Percentiles rank a stretch among this genome's conserved stretches.
These are phyloP conservation scores for Amanita thiersii DNA, from an alignment of 768 basidiomycete genomes.

Conservation along the genomic window DNA sequence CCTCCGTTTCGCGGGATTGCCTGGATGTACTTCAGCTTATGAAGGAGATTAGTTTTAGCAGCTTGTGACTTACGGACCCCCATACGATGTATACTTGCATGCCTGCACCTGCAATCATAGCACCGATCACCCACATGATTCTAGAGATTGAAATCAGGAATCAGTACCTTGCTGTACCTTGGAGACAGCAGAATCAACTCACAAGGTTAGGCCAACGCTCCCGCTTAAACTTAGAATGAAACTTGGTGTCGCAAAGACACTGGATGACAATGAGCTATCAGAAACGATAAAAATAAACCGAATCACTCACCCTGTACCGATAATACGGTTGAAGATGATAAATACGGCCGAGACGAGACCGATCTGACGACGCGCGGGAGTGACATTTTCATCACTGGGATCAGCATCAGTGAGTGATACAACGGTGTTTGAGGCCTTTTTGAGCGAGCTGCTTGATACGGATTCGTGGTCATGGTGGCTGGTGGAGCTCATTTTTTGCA, in stretches of 20 bases:
- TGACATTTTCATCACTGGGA: too few relatives aligned
- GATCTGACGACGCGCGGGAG: too few relatives aligned
- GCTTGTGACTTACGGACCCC: constrained; percentile 21
- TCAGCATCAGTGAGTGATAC: too few relatives aligned
- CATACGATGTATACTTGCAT: constrained; percentile 29
- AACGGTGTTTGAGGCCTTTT: too few relatives aligned
- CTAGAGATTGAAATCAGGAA: constrained; percentile 12
- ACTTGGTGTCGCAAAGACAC: constrained; percentile 29
- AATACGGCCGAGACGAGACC: constrained; percentile 24
- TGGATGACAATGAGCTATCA: constrained; percentile 7
- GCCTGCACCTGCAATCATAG: constrained; percentile 24
- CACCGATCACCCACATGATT: constrained; percentile 28
- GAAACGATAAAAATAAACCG: background rate
- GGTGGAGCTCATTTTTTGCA: too few relatives aligned
- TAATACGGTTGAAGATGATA: constrained; percentile 29
- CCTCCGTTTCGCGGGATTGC: constrained; percentile 57
- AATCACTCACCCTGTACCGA: constrained; percentile 25
- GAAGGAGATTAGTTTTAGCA: background rate
- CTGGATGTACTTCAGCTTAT: too few relatives aligned
- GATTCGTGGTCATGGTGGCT: too few relatives aligned
- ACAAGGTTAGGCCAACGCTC: constrained; percentile 25
- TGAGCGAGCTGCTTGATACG: too few relatives aligned
- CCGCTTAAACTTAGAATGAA: constrained; percentile 22
- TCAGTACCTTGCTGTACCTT: too few relatives aligned
- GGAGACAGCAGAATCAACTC: constrained; percentile 3